phyloP scores from a whole-genome alignment of 2,329 filamentous ascomycete genomes.

The Calycina herbarum region DNA sequence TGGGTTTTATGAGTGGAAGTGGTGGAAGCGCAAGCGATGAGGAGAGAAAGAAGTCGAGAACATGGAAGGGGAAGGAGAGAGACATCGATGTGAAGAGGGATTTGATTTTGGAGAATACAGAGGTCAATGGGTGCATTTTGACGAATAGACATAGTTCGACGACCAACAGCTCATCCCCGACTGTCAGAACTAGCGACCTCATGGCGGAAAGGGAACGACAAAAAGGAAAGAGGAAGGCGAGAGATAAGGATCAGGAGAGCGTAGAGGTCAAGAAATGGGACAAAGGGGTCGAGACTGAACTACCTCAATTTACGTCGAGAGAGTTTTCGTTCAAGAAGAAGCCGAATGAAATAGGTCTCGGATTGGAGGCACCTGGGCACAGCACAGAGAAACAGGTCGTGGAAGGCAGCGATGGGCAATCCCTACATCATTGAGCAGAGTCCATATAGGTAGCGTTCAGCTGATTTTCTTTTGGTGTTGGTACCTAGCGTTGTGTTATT shows the following conservation, averaged over 20 bases:
- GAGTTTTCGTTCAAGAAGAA: background rate
- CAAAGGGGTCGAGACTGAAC: background rate
- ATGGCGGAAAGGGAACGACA: background rate
- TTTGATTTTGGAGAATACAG: background rate
- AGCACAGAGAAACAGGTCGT: background rate
- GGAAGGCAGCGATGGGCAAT: background rate
- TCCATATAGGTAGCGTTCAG: background rate
- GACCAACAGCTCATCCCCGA: background rate
- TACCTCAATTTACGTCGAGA: background rate
- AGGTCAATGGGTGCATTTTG: background rate
- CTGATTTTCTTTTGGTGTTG: background rate
- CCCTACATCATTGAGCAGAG: background rate
- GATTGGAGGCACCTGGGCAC: background rate
- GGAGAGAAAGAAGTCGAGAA: slow-evolving; percentile 5
- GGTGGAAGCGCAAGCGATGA: slow-evolving; percentile 7
- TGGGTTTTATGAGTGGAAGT: slow-evolving; percentile 4
- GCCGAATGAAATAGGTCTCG: background rate
- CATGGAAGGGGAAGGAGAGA: background rate
- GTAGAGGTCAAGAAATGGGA: slow-evolving; percentile 2
- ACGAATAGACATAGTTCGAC: background rate
- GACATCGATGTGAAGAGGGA: background rate
- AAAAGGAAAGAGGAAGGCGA: background rate
- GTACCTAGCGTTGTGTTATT: background rate
- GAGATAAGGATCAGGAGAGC: background rate
- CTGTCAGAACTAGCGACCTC: background rate